A percentile compares a stretch with the other conserved stretches of the same genome.
Conservation (phyloP, 2,329 filamentous ascomycete genomes). For the Colletotrichum euphorbiae region DNA sequence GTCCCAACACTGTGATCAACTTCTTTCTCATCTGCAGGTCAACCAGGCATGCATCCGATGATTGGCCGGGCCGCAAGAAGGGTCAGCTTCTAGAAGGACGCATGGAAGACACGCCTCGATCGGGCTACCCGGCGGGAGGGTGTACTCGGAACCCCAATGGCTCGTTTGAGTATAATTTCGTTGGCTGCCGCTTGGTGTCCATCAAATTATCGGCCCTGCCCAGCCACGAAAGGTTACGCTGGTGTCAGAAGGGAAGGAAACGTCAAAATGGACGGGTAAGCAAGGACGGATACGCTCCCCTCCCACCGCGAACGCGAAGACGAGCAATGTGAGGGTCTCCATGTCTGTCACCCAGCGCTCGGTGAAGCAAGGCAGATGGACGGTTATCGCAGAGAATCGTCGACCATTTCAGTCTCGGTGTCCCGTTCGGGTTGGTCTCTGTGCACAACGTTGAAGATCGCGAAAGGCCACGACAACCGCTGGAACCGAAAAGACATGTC, state of each 20-base stretch:
- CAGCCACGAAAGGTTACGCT: too few relatives aligned
- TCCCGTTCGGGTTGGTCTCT: neutral
- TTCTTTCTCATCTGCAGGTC: neutral
- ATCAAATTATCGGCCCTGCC: slow-evolving; percentile 18
- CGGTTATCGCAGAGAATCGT: neutral
- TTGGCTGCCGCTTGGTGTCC: slow-evolving; percentile 12
- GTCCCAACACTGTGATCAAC: neutral
- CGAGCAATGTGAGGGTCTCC: neutral
- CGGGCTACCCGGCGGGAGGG: slow-evolving; percentile 16
- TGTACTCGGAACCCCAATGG: slow-evolving; percentile 2
- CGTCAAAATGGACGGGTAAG: too few relatives aligned
- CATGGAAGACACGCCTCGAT: slow-evolving; percentile 23
- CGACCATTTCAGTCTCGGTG: neutral
- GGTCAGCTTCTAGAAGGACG: slow-evolving; percentile 30
- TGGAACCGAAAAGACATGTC: neutral
- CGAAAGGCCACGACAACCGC: neutral
- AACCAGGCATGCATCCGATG: neutral
- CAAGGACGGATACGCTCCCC: too few relatives aligned
- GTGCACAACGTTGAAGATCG: neutral
- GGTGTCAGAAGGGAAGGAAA: too few relatives aligned
- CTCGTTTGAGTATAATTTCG: slow-evolving; percentile 9
- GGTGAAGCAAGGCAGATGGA: neutral
- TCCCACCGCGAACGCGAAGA: too few relatives aligned
- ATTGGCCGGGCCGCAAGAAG: neutral
- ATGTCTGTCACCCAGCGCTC: neutral